Evolutionary conservation across 805 yeast genomes (phyloP).

Genomic region (Wickerhamiella azyma): DNA sequence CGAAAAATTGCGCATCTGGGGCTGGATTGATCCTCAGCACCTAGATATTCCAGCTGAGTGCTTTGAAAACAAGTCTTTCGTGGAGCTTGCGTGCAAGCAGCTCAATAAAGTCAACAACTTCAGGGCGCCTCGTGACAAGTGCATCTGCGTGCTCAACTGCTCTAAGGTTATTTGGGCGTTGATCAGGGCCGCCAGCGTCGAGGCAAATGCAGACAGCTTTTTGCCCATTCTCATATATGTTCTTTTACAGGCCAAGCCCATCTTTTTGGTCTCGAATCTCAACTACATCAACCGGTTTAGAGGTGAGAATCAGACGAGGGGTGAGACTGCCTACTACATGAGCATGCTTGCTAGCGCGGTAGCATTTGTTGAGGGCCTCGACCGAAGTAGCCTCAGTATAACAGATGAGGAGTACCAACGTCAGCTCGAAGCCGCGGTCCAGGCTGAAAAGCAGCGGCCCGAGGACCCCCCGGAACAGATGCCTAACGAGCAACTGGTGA

Average conservation of each 20-base stretch:
- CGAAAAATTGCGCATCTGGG: slow-evolving; percentile 43
- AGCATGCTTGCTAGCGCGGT: slow-evolving; percentile 86
- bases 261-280: slow-evolving; percentile 58
- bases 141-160: slow-evolving; percentile 78
- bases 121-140: slow-evolving; percentile 89
- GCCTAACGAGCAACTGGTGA: slow-evolving; percentile 8
- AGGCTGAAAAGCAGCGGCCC: slow-evolving; percentile 27
- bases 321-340: slow-evolving; percentile 84
- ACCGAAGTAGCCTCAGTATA: slow-evolving; percentile 45
- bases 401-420: slow-evolving; percentile 44
- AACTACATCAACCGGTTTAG: slow-evolving; percentile 78
- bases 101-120: slow-evolving; percentile 64
- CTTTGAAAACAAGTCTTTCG: slow-evolving; percentile 38
- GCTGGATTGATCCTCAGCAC: slow-evolving; percentile 62
- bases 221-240: slow-evolving; percentile 79
- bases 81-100: slow-evolving; percentile 57
- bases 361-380: slow-evolving; percentile 55
- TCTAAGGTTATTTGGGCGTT: slow-evolving; percentile 87
- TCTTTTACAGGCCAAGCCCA: slow-evolving; percentile 53
- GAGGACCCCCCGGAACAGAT: slow-evolving; percentile 9
- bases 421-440: slow-evolving; percentile 28
- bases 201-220: slow-evolving; percentile 86
- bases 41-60: slow-evolving; percentile 53
- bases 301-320: slow-evolving; percentile 56
- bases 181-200: slow-evolving; percentile 49